Evolutionary conservation across 805 yeast genomes (phyloP).

Genomic region (Blastobotrys peoriensis): DNA sequence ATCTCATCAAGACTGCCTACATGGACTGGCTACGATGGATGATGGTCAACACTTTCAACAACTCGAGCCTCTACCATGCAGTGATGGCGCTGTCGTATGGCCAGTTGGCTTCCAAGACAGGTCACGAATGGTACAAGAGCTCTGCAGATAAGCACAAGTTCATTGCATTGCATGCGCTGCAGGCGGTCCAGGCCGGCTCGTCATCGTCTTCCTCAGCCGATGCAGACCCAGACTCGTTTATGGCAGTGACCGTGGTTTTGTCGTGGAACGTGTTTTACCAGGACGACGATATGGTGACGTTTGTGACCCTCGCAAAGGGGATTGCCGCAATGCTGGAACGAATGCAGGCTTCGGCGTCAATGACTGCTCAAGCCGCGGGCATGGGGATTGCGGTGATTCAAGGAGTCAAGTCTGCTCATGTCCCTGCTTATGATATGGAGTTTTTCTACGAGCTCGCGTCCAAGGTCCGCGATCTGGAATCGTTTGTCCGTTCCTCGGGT

Average conservation of each 20-base stretch:
- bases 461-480: slow-evolving; percentile 20
- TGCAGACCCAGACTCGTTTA: slow-evolving; percentile 18
- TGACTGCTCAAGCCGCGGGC: slow-evolving; percentile 22
- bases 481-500: slow-evolving; percentile 9
- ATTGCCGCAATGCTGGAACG: slow-evolving; percentile 25
- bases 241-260: slow-evolving; percentile 22
- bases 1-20: slow-evolving; percentile 21
- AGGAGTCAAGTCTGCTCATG: slow-evolving; percentile 30
- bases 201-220: background rate
- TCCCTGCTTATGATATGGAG: slow-evolving; percentile 27
- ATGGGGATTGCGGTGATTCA: slow-evolving; percentile 28
- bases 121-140: slow-evolving; percentile 4
- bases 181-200: slow-evolving; percentile 16
- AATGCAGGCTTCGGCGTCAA: slow-evolving; percentile 15
- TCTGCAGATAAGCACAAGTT: slow-evolving; percentile 20
- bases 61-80: slow-evolving; percentile 23
- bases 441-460: slow-evolving; percentile 28
- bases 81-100: slow-evolving; percentile 25
- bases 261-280: slow-evolving; percentile 28
- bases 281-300: slow-evolving; percentile 21
- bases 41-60: slow-evolving; percentile 17
- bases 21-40: slow-evolving; percentile 22
- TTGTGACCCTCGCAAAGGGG: slow-evolving; percentile 24
- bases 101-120: slow-evolving; percentile 20
- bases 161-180: slow-evolving; percentile 21